phyloP scores from a whole-genome alignment of 768 basidiomycete genomes.

The Boletus tomentosulus region DNA sequence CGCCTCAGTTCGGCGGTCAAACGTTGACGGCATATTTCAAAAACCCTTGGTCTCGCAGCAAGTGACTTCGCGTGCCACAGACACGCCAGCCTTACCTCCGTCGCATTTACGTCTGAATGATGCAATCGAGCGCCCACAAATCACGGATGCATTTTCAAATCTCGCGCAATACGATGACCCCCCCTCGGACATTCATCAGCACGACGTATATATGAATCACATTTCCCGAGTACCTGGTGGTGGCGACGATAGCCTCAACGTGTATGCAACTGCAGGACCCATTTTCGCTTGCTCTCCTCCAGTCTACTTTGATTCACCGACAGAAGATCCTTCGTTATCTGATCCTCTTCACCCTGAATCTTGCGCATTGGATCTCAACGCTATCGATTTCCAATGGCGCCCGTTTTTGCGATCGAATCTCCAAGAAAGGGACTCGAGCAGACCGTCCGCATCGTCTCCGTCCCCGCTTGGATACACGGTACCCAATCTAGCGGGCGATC shows the following conservation, averaged over 20 bases:
- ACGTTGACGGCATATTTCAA: not conserved
- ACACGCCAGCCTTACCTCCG: slow-evolving; percentile 7
- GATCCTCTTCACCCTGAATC: slow-evolving; percentile 35
- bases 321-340: slow-evolving; percentile 43
- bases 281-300: slow-evolving; percentile 28
- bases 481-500: slow-evolving; percentile 15
- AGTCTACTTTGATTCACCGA: slow-evolving; percentile 50
- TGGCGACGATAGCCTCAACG: slow-evolving; percentile 6
- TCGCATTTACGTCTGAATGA: slow-evolving; percentile 18
- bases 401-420: slow-evolving; percentile 39
- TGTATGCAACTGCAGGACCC: slow-evolving; percentile 51
- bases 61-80: slow-evolving; percentile 1
- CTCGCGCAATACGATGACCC: slow-evolving; percentile 1
- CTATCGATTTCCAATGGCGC: slow-evolving; percentile 54
- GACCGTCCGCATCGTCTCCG: not conserved
- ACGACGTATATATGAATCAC: not conserved
- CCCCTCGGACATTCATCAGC: slow-evolving; percentile 15
- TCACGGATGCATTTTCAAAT: slow-evolving; percentile 2
- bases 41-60: slow-evolving; percentile 7
- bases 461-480: not conserved
- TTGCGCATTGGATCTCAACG: slow-evolving; percentile 37
- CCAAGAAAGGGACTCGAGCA: slow-evolving; percentile 4
- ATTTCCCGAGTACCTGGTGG: slow-evolving; percentile 1
- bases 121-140: slow-evolving; percentile 4
- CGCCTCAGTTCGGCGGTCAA: slow-evolving; percentile 6